phyloP scores from a whole-genome alignment of 805 yeast species.

The Ogataea ramenticola region DNA sequence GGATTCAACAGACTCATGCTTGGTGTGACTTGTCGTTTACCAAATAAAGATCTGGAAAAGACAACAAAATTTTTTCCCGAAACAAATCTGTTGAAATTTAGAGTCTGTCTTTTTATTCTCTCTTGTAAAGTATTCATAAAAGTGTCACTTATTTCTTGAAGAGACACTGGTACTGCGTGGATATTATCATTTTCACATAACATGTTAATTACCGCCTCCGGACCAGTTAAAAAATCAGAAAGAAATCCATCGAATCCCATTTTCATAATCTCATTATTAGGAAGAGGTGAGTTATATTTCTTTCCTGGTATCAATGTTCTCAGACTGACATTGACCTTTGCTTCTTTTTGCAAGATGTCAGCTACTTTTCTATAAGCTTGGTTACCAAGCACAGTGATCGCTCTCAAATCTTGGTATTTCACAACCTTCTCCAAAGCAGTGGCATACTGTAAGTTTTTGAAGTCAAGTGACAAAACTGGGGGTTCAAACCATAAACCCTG shows the following conservation, averaged over 20 bases:
- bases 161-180: conserved; percentile 57
- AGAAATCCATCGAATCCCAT: conserved; percentile 79
- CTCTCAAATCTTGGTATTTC: conserved; percentile 43
- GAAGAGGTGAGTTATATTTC: conserved; percentile 3
- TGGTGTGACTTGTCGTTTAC: conserved; percentile 45
- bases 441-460: conserved; percentile 42
- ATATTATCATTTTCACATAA: conserved; percentile 48
- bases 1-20: conserved; percentile 20
- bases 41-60: conserved; percentile 56
- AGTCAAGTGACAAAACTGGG: conserved; percentile 58
- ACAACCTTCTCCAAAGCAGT: conserved; percentile 52
- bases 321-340: conserved; percentile 40
- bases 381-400: conserved; percentile 55
- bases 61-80: conserved; percentile 49
- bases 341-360: conserved; percentile 29
- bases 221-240: conserved; percentile 67
- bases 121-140: conserved; percentile 29
- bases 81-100: conserved; percentile 49
- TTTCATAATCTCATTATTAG: conserved; percentile 24
- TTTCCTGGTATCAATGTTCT: conserved; percentile 32
- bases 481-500: conserved; percentile 56
- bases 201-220: conserved; percentile 63
- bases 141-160: conserved; percentile 32
- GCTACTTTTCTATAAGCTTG: conserved; percentile 43
- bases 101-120: conserved; percentile 31